Conservation (phyloP, 1,284 basidiomycete genomes). For the Moniliella sp. region DNA sequence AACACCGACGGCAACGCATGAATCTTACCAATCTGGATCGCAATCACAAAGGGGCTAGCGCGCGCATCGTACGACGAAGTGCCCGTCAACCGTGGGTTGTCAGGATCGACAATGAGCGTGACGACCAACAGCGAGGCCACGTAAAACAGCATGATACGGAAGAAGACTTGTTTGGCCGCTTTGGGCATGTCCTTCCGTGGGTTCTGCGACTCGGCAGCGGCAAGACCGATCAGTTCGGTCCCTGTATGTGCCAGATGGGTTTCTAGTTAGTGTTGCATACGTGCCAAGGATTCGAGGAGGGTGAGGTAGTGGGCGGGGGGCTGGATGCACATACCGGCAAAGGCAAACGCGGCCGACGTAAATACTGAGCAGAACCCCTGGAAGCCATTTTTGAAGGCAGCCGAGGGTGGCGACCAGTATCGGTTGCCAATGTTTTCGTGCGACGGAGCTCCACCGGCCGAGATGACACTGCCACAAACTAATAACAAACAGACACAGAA, state of each 20-base stretch:
- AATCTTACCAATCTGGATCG: slow-evolving; percentile 30
- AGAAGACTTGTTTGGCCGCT: slow-evolving; percentile 18
- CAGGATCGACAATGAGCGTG: slow-evolving; percentile 24
- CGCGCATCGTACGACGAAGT: slow-evolving; percentile 7
- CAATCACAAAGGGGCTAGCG: slow-evolving; percentile 35
- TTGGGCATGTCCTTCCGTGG: slow-evolving; percentile 30
- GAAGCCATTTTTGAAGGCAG: slow-evolving; percentile 28
- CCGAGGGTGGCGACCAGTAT: slow-evolving; percentile 2
- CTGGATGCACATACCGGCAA: too few relatives aligned
- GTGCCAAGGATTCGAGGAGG: background rate
- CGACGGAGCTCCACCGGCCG: slow-evolving; percentile 31
- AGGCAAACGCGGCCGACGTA: slow-evolving; percentile 25
- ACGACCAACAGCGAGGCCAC: slow-evolving; percentile 37
- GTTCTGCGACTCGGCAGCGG: slow-evolving; percentile 45
- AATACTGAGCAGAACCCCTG: slow-evolving; percentile 30
- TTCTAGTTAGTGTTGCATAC: slow-evolving; percentile 11
- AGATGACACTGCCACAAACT: slow-evolving; percentile 20
- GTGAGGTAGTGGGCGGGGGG: background rate
- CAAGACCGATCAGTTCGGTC: slow-evolving; percentile 45
- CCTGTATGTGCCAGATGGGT: slow-evolving; percentile 26
- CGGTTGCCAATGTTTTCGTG: slow-evolving; percentile 5
- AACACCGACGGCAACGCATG: slow-evolving; percentile 39
- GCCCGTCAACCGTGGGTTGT: slow-evolving; percentile 18
- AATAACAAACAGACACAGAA: too few relatives aligned
- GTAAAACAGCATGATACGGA: slow-evolving; percentile 17